Evolutionary conservation across 352 stramenopile genomes (phyloP).

Genomic region (Globisporangium cylindrosporum): DNA sequence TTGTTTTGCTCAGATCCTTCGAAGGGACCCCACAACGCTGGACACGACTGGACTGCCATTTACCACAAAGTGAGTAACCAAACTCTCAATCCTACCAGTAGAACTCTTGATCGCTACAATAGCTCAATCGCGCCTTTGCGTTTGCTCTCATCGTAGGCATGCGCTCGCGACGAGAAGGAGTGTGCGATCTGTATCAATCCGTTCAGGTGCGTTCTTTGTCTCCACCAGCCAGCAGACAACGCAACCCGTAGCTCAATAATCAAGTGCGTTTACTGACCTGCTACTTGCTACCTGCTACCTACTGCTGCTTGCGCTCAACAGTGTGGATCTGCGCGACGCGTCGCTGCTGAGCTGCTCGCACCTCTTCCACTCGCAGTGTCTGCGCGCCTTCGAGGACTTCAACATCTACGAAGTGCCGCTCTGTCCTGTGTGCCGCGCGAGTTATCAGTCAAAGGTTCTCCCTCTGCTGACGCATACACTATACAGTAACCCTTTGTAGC

Average conservation of each 20-base stretch:
- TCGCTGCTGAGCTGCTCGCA: slow-evolving; percentile 79
- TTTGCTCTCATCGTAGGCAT: slow-evolving; percentile 24
- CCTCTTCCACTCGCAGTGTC: slow-evolving; percentile 67
- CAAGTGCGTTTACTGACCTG: background rate
- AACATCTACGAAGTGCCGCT: slow-evolving; percentile 82
- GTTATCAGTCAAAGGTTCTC: slow-evolving; percentile 24
- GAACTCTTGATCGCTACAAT: background rate
- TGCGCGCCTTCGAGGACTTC: slow-evolving; percentile 81
- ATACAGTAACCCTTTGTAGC: background rate
- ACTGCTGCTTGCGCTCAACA: slow-evolving; percentile 9
- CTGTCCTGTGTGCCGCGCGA: slow-evolving; percentile 70
- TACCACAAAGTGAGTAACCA: slow-evolving; percentile 33
- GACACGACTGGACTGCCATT: slow-evolving; percentile 45
- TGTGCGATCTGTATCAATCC: slow-evolving; percentile 83
- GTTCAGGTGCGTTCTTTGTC: slow-evolving; percentile 36
- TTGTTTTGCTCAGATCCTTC: background rate
- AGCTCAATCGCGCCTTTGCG: background rate
- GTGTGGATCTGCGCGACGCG: slow-evolving; percentile 31
- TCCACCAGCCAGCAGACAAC: background rate
- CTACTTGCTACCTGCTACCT: background rate
- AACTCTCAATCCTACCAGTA: background rate
- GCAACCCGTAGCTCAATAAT: background rate
- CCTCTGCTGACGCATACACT: background rate
- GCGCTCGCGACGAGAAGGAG: slow-evolving; percentile 46
- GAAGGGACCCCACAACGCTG: background rate